phyloP scores from a whole-genome alignment of 768 basidiomycete genomes.

The Tylopilus vinaceipallidus region DNA sequence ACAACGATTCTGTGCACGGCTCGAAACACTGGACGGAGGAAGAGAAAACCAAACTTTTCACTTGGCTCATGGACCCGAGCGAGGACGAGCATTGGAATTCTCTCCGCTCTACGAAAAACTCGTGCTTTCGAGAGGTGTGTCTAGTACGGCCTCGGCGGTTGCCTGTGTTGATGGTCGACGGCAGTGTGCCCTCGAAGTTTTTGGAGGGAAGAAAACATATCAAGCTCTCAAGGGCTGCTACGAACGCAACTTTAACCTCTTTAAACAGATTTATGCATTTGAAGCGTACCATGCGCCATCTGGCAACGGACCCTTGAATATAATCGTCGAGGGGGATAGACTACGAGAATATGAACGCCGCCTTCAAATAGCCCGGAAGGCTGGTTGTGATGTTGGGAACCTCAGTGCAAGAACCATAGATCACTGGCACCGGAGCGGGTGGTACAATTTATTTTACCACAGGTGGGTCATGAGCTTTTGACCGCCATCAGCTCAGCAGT shows the following conservation, averaged over 20 bases:
- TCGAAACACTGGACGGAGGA: conserved; percentile 87
- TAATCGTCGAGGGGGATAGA: conserved; percentile 59
- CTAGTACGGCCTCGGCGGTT: not conserved
- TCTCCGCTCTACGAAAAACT: conserved; percentile 78
- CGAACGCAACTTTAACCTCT: conserved; percentile 80
- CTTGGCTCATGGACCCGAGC: conserved; percentile 70
- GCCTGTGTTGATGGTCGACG: conserved; percentile 1
- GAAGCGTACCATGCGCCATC: conserved; percentile 45
- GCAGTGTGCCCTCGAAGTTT: conserved; percentile 71
- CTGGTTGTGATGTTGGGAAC: conserved; percentile 69
- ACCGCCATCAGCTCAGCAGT: not conserved
- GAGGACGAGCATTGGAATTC: conserved; percentile 79
- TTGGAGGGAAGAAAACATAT: conserved; percentile 75
- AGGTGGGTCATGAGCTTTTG: conserved; percentile 40
- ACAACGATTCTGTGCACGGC: conserved; percentile 46
- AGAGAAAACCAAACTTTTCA: conserved; percentile 75
- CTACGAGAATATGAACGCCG: conserved; percentile 72
- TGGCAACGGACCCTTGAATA: conserved; percentile 38
- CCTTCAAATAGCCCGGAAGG: conserved; percentile 61
- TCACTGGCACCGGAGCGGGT: conserved; percentile 75
- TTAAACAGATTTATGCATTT: conserved; percentile 78
- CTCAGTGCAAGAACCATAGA: conserved; percentile 72
- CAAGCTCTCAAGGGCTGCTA: conserved; percentile 84
- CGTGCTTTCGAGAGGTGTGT: conserved; percentile 72
- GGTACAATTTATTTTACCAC: conserved; percentile 72